These are phyloP conservation scores for Cadophora malorum DNA, from an alignment of 2,329 filamentous ascomycete genomes.

Conservation along the genomic window DNA sequence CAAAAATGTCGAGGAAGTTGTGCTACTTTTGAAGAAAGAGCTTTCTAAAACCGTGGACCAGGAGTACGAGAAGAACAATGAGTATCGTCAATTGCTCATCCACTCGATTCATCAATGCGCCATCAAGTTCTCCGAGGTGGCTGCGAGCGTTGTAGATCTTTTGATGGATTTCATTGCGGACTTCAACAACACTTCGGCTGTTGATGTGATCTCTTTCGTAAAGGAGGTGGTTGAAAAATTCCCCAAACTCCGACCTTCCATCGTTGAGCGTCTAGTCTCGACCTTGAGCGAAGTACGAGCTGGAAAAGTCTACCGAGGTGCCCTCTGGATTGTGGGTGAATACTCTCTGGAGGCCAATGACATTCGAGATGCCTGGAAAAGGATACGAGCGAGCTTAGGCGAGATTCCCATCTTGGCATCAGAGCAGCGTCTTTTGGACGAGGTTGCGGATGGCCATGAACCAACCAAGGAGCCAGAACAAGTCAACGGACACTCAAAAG, in stretches of 20 bases:
- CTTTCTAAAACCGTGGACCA: slow-evolving; percentile 97
- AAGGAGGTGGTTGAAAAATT: slow-evolving; percentile 99
- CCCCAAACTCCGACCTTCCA: slow-evolving; percentile 84
- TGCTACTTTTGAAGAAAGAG: slow-evolving; percentile 96
- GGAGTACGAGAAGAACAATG: slow-evolving; percentile 97
- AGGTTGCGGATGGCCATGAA: slow-evolving; percentile 73
- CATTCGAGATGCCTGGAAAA: slow-evolving; percentile 95
- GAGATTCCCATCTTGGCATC: slow-evolving; percentile 97
- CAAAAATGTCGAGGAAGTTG: slow-evolving; percentile 98
- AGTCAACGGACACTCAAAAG: slow-evolving; percentile 80
- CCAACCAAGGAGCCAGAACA: slow-evolving; percentile 67
- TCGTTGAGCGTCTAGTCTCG: slow-evolving; percentile 86
- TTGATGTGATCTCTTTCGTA: slow-evolving; percentile 98
- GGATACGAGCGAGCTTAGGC: slow-evolving; percentile 89
- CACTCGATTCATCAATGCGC: slow-evolving; percentile 98
- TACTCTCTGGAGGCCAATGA: slow-evolving; percentile 94
- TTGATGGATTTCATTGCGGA: slow-evolving; percentile 99
- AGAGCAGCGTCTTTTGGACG: slow-evolving; percentile 89
- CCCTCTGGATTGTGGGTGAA: slow-evolving; percentile 97
- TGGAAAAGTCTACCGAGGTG: slow-evolving; percentile 95
- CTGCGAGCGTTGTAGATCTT: slow-evolving; percentile 92
- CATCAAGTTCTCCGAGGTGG: slow-evolving; percentile 98
- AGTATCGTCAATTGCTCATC: slow-evolving; percentile 93
- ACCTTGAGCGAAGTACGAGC: slow-evolving; percentile 93
- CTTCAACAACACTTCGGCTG: slow-evolving; percentile 95